phyloP scores from a whole-genome alignment of 805 yeast species.

The Lachancea thermotolerans region DNA sequence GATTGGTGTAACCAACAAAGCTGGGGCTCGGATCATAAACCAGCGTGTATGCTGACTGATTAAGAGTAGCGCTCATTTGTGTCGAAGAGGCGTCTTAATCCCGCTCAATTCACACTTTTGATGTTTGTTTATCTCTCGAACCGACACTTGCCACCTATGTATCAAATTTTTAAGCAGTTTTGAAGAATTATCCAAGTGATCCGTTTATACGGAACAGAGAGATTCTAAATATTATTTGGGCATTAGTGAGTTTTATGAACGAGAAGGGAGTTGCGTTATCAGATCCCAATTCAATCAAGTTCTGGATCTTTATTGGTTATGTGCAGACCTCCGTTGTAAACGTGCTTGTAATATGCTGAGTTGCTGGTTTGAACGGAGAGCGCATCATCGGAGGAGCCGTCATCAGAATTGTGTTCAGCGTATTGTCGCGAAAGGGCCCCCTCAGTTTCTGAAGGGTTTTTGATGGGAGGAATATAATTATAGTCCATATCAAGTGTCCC shows the following conservation, averaged over 20 bases:
- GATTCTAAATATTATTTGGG: no score
- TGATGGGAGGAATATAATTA: constrained; percentile 1
- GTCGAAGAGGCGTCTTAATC: no score
- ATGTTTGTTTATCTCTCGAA: no score
- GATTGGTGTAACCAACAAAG: constrained; percentile 48
- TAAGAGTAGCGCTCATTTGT: constrained; percentile 7
- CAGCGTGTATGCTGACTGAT: constrained; percentile 59
- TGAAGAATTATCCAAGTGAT: background rate
- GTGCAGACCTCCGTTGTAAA: constrained; percentile 17
- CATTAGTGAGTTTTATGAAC: no score
- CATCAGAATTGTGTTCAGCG: constrained; percentile 1
- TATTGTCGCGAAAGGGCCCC: background rate
- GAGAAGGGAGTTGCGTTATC: background rate
- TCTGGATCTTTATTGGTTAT: constrained; percentile 30
- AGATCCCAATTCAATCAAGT: constrained; percentile 12
- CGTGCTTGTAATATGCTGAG: constrained; percentile 8
- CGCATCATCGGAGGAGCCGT: constrained; percentile 3
- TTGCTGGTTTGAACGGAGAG: constrained; percentile 7
- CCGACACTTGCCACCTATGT: constrained; percentile 1
- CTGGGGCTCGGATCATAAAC: constrained; percentile 71
- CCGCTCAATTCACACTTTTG: no score
- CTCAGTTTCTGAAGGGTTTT: background rate
- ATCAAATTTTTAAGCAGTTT: background rate
- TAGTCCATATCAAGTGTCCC: constrained; percentile 24
- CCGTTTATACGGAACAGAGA: background rate